Evolutionary conservation across 176 grass and related monocot species (phyloP).

Genomic region (Paspalum notatum): DNA sequence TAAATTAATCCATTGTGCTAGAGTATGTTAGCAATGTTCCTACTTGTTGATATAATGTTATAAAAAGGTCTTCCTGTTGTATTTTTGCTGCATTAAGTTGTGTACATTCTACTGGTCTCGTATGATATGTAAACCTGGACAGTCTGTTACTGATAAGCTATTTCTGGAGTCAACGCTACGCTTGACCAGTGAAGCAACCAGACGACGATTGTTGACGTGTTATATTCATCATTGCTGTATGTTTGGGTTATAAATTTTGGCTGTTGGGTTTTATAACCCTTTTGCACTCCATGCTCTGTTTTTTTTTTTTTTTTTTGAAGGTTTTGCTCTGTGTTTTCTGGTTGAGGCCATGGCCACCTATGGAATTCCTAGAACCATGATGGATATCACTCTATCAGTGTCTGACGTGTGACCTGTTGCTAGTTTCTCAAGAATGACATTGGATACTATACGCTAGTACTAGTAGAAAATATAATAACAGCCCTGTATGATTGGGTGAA

Average conservation of each 20-base stretch:
- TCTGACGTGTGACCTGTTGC: too few species aligned
- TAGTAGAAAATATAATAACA: too few species aligned
- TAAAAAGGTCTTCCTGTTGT: background rate
- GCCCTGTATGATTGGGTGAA: too few species aligned
- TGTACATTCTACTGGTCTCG: background rate
- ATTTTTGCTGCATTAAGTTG: background rate
- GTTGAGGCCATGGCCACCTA: too few species aligned
- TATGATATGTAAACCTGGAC: background rate
- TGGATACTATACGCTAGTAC: too few species aligned
- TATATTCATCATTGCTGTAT: background rate
- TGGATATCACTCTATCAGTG: too few species aligned
- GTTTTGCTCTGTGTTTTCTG: too few species aligned
- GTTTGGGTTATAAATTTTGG: background rate
- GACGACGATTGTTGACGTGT: background rate
- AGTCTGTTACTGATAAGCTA: background rate
- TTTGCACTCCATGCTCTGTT: too few species aligned
- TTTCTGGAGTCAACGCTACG: background rate
- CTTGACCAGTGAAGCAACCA: background rate
- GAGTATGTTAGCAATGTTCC: background rate
- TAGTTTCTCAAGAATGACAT: too few species aligned
- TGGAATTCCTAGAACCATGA: too few species aligned
- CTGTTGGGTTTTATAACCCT: background rate
- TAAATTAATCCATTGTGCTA: background rate
- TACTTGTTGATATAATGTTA: background rate
- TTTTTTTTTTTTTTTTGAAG: too few species aligned